phyloP scores from a whole-genome alignment of 805 yeast genomes.

The baker's yeast (Saccharomyces cerevisiae) region DNA sequence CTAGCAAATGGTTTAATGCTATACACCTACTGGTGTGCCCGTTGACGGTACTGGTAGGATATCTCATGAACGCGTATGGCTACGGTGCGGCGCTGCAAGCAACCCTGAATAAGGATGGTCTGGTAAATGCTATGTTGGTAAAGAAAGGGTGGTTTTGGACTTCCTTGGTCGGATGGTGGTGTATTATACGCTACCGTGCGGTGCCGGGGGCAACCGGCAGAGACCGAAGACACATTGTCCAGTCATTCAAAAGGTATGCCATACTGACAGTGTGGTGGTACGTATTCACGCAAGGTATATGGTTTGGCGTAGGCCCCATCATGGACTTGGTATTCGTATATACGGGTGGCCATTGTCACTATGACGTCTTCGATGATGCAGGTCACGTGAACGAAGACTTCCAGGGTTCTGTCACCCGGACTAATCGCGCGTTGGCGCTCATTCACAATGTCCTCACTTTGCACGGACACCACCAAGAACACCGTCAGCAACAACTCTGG shows the following conservation, averaged over 20 bases:
- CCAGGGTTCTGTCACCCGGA: slow-evolving; percentile 9
- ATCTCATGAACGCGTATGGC: slow-evolving; percentile 24
- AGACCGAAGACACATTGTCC: not conserved
- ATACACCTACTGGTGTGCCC: slow-evolving; percentile 28
- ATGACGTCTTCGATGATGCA: slow-evolving; percentile 17
- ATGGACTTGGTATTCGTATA: slow-evolving; percentile 77
- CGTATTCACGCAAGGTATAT: slow-evolving; percentile 65
- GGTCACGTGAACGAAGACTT: slow-evolving; percentile 11
- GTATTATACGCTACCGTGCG: slow-evolving; percentile 10
- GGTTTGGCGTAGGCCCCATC: slow-evolving; percentile 60
- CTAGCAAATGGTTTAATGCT: slow-evolving; percentile 1
- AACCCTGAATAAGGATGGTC: slow-evolving; percentile 46
- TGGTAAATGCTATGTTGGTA: slow-evolving; percentile 68
- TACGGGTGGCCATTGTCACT: slow-evolving; percentile 75
- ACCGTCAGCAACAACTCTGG: not conserved
- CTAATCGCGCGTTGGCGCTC: not conserved
- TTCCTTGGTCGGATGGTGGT: slow-evolving; percentile 32
- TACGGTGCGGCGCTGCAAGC: slow-evolving; percentile 24
- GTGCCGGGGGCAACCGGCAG: not conserved
- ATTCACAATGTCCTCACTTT: not conserved
- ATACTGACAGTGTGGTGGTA: slow-evolving; percentile 74
- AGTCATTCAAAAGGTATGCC: slow-evolving; percentile 34
- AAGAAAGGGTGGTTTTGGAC: slow-evolving; percentile 96
- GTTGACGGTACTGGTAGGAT: slow-evolving; percentile 42
- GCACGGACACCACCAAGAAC: not conserved